A percentile compares a stretch with the other conserved stretches of the same genome.
Conservation (phyloP, 352 stramenopile species). For the Pythium folliculosum region DNA sequence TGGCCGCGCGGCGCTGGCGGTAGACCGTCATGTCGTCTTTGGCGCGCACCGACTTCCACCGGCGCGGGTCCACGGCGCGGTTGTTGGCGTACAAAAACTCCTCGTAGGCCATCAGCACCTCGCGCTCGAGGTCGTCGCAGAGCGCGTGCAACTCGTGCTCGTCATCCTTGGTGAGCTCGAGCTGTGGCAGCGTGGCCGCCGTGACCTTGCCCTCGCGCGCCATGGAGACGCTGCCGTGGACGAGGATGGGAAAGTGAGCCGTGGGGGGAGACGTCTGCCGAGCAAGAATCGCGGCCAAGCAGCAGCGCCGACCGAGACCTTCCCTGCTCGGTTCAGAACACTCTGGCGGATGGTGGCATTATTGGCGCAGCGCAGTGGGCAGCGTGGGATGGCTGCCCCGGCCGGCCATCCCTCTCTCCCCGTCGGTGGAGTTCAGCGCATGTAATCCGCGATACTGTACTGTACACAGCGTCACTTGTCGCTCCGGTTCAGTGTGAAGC, state of each 20-base stretch:
- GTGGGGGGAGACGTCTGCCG: not conserved
- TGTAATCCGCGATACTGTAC: not conserved
- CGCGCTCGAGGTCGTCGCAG: conserved; percentile 23
- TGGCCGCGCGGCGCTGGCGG: conserved; percentile 37
- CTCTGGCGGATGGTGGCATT: too few species aligned
- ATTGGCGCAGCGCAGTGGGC: too few species aligned
- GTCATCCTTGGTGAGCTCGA: conserved; percentile 13
- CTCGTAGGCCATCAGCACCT: conserved; percentile 45
- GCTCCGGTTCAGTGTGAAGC: not conserved
- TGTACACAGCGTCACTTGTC: not conserved
- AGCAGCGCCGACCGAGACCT: not conserved
- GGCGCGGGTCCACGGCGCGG: conserved; percentile 33
- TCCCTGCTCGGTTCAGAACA: too few species aligned
- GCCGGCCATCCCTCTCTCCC: not conserved
- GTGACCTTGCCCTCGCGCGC: conserved; percentile 6
- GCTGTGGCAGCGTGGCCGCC: conserved; percentile 10
- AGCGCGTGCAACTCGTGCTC: conserved; percentile 16
- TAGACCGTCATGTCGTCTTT: conserved; percentile 39
- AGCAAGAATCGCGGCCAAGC: not conserved
- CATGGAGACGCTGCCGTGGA: not conserved
- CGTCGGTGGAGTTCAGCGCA: not conserved
- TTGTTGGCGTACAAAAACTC: conserved; percentile 34
- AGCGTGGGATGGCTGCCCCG: not conserved
- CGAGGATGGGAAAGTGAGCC: not conserved
- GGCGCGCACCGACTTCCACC: conserved; percentile 37